Evolutionary conservation across 1,139 yeast genomes (phyloP).

Genomic region (Meyerozyma guilliermondii): DNA sequence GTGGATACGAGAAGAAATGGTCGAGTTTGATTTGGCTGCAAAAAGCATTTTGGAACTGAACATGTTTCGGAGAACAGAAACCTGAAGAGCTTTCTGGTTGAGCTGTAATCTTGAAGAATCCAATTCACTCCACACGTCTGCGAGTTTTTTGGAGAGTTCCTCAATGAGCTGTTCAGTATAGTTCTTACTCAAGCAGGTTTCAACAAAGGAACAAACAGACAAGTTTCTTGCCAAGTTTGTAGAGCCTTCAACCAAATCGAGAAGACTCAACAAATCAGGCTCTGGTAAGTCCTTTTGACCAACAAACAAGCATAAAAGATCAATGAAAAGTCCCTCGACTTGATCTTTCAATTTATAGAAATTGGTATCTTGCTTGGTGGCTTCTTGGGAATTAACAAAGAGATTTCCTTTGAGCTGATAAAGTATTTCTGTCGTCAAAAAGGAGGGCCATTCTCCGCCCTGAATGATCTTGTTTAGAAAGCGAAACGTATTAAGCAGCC

Average conservation of each 20-base stretch:
- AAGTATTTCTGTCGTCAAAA: constrained; percentile 5
- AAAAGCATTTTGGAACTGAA: constrained; percentile 20
- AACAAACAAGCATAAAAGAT: neutral
- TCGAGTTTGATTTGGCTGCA: constrained; percentile 16
- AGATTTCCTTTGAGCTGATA: constrained; percentile 15
- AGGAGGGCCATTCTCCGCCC: constrained; percentile 2
- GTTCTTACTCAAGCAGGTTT: neutral
- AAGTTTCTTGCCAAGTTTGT: neutral
- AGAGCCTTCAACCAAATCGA: neutral
- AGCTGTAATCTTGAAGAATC: constrained; percentile 60
- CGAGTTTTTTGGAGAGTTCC: constrained; percentile 26
- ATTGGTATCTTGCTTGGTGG: constrained; percentile 20
- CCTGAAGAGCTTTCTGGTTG: constrained; percentile 61
- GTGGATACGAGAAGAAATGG: constrained; percentile 22
- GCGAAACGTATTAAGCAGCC: constrained; percentile 25
- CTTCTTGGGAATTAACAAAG: constrained; percentile 19
- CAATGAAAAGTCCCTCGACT: constrained; percentile 18
- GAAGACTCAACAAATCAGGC: neutral
- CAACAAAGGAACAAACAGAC: neutral
- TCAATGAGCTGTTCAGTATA: neutral
- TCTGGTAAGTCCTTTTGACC: neutral
- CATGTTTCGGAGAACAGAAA: constrained; percentile 45
- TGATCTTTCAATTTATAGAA: constrained; percentile 44
- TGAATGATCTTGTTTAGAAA: constrained; percentile 25
- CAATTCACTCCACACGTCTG: constrained; percentile 53